Base-by-base conservation (phyloP, 331 rosid genomes). In the Stylosanthes scabra region DNA sequence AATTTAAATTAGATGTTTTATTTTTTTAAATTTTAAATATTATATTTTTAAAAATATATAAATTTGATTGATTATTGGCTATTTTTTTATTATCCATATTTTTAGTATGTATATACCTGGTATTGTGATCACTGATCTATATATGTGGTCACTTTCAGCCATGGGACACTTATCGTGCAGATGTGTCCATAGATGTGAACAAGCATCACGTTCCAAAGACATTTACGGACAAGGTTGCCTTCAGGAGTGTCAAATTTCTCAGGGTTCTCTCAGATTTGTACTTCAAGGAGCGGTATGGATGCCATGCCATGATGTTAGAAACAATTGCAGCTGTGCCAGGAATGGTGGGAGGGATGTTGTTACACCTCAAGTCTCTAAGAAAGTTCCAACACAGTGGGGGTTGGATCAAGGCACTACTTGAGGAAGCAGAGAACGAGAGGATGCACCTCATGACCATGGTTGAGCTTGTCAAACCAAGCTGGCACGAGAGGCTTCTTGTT, bases 391-490 rank as follows among this genome's bases (percentile, higher is more conserved):
- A 93, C 11, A 87, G 88, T 11, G 96, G 97, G 0, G 97, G 98
- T 8, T 93, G 98, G 97, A 78, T 93, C 86, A 93, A 90, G 55
- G 96, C 96, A 2, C 55, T 93, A 55, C 91, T 93, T 0, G 98
- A 93, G 64, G 98, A 93, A 73, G 98, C 98, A 41, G 97, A 93
- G 83, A 93, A 90, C 58, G 98, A 90, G 81, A 88, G 98, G 76
- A 90, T 93, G 98, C 98, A 93, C 84, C 73, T 93, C 37, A 93
- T 90, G 97, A 93, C 98, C 0, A 88, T 93, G 97, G 86, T 81
- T 50, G 98, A 93, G 80, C 82, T 90, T 1, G 97, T 93, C 70
- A 81, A 90, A 20, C 98, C 97, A 0, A 81, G 16, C 5, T 93
- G 98, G 98, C 86, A 93, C 15, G 98, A 93, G 83, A 80, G 94